A percentile compares a stretch with the other conserved stretches of the same genome.
Evolutionary conservation across 805 yeast genomes (phyloP).

Genomic region (Kodamaea hsintzibuensis): DNA sequence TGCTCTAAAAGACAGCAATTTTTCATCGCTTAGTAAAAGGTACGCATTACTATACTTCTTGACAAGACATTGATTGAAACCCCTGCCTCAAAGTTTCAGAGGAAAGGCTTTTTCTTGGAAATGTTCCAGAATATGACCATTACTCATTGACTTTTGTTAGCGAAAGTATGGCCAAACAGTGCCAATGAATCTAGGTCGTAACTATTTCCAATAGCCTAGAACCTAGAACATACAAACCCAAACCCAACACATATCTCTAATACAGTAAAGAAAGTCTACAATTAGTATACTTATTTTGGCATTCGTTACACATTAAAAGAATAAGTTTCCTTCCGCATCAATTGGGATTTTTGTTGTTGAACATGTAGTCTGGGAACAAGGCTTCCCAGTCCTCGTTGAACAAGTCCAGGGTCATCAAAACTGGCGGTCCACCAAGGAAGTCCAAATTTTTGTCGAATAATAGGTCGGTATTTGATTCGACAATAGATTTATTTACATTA

Average conservation of each 20-base stretch:
- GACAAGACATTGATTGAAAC: too few relatives aligned
- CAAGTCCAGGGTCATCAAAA: conserved; percentile 51
- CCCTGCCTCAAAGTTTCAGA: too few relatives aligned
- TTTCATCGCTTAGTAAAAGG: too few relatives aligned
- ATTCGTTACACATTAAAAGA: conserved; percentile 1
- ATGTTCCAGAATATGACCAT: too few relatives aligned
- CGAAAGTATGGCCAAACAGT: too few relatives aligned
- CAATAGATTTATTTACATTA: conserved; percentile 14
- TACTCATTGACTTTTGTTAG: too few relatives aligned
- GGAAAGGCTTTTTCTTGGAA: too few relatives aligned
- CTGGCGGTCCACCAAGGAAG: conserved; percentile 54
- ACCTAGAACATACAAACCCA: too few relatives aligned
- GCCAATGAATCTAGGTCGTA: too few relatives aligned
- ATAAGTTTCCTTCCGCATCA: not conserved
- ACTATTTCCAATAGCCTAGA: too few relatives aligned
- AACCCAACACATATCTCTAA: not conserved
- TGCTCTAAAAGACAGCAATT: too few relatives aligned
- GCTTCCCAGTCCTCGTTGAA: conserved; percentile 52
- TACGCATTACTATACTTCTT: too few relatives aligned
- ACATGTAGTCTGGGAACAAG: conserved; percentile 47
- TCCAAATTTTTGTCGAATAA: conserved; percentile 31
- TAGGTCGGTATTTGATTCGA: conserved; percentile 20
- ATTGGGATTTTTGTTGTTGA: conserved; percentile 15
- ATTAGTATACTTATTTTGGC: not conserved
- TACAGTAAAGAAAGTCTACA: not conserved